Evolutionary conservation across 2,329 filamentous ascomycete genomes (phyloP).

Genomic region (Calonectria pseudoreteaudii): DNA sequence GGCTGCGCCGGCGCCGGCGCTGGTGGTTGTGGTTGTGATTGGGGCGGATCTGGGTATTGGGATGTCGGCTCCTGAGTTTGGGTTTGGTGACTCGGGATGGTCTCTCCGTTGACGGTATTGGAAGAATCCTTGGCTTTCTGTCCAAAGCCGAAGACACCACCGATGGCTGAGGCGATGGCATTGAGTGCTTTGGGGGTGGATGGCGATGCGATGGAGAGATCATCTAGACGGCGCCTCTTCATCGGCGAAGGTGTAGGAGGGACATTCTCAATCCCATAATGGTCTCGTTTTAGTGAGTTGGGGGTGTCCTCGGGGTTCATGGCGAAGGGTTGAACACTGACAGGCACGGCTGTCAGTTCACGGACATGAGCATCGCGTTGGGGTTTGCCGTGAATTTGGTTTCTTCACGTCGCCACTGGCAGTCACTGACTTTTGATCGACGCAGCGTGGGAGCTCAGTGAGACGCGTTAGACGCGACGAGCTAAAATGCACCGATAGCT

Average conservation of each 20-base stretch:
- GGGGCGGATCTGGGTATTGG: conserved; percentile 24
- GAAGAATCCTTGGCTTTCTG: conserved; percentile 28
- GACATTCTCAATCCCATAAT: conserved; percentile 36
- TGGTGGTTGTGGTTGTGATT: conserved; percentile 18
- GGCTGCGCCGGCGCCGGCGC: conserved; percentile 7
- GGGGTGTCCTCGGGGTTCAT: conserved; percentile 44
- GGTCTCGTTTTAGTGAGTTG: conserved; percentile 40
- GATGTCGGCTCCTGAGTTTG: conserved; percentile 15
- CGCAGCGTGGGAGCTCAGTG: conserved; percentile 18
- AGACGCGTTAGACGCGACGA: conserved; percentile 44
- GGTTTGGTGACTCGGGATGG: conserved; percentile 5
- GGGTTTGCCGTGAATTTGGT: conserved; percentile 22
- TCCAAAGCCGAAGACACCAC: conserved; percentile 41
- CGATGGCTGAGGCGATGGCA: conserved; percentile 48
- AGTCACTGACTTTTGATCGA: not conserved
- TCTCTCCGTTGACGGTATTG: conserved; percentile 14
- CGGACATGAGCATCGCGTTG: conserved; percentile 33
- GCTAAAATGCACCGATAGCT: conserved; percentile 26
- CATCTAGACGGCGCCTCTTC: conserved; percentile 49
- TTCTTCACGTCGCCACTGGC: conserved; percentile 12
- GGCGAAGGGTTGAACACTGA: not conserved
- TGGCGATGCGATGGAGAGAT: conserved; percentile 36
- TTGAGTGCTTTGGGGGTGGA: conserved; percentile 47
- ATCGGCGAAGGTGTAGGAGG: conserved; percentile 42
- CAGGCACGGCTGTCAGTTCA: conserved; percentile 12